Evolutionary conservation across 1,284 basidiomycete species (phyloP), one percentile per base, ranked within the genome.

Genomic region (Trichosporon asahii): DNA sequence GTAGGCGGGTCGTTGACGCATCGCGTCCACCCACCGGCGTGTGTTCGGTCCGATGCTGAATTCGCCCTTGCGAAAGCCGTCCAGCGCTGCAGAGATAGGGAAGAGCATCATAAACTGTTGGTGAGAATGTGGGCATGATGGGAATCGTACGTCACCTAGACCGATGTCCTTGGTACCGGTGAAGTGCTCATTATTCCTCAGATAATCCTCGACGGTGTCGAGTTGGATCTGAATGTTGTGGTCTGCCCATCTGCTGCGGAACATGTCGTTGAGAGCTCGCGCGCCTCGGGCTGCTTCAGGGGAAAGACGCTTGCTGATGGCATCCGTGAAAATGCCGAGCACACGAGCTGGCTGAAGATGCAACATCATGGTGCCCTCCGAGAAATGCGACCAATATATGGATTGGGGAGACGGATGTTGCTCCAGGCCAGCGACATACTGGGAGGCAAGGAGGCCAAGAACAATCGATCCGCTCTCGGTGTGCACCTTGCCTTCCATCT

Each of bases 91-190:
- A 4, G 57, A n/a, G 14, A 61, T 31, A 2, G 57, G 57, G 57
- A 61, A 61, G 5, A 61, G 27, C 57, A 61, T 61, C 57, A 61
- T 61, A n/a, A 61, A 18, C 57, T 61, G 27, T 61, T 61, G 4
- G 29, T 61, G 18, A 61, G 57, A 1, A n/a, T 9, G 15, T 4
- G 5, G 9, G 6, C 8, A 33, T 2, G 14, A 1, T 7, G 9
- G 9, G 57, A 9, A n/a, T n/a, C 57, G 6, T 31, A 61, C 57
- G 12, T 61, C 57, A 11, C 57, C 57, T 4, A 61, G 18, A 2
- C 57, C 57, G 4, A 61, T 31, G 1, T 61, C 57, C 18, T 29
- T 7, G 8, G 57, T 61, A 2, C 57, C 57, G 1, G 57, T 61
- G 15, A 61, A 61, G 27, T n/a, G n/a, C 15, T 61, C 15, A 31